A percentile compares a stretch with the other conserved stretches of the same genome.
These are phyloP conservation scores for Ustilaginoidea virens DNA, from an alignment of 2,329 filamentous ascomycete genomes.

Conservation along the genomic window DNA sequence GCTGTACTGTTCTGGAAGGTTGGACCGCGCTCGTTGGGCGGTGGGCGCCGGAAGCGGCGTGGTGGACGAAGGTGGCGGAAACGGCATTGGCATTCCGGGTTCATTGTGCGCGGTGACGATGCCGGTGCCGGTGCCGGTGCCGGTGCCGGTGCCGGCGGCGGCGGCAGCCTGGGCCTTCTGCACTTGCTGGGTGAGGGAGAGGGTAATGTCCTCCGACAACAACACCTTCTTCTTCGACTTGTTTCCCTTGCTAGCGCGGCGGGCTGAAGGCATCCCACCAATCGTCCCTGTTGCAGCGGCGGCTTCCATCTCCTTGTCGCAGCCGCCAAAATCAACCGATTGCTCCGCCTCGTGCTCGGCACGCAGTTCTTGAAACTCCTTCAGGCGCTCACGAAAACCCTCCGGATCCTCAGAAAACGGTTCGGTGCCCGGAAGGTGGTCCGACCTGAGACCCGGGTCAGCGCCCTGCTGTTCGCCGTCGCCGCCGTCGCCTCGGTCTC, in stretches of 20 bases:
- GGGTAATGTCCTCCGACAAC: constrained; percentile 18
- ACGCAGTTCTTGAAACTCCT: constrained; percentile 69
- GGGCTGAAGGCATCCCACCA: constrained; percentile 1
- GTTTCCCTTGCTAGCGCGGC: constrained; percentile 5
- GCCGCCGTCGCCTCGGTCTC: constrained; percentile 1
- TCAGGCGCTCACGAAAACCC: constrained; percentile 55
- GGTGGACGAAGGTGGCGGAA: constrained; percentile 54
- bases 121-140: too few species aligned
- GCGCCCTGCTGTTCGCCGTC: constrained; percentile 9
- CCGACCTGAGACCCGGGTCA: constrained; percentile 23
- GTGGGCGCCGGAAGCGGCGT: constrained; percentile 80
- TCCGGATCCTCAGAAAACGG: constrained; percentile 38
- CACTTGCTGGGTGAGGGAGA: constrained; percentile 72
- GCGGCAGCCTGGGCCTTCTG: constrained; percentile 52
- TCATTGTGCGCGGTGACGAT: too few species aligned
- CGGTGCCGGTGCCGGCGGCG: constrained; percentile 25
- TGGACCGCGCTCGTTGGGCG: constrained; percentile 70
- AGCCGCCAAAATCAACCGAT: constrained; percentile 9
- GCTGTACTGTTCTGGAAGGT: constrained; percentile 59
- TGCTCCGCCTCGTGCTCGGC: constrained; percentile 51
- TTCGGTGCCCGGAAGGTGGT: constrained; percentile 34
- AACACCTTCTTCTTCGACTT: constrained; percentile 18
- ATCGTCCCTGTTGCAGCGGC: constrained; percentile 1
- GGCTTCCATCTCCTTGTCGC: not conserved
- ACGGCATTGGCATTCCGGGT: constrained; percentile 59